A percentile compares a stretch with the other conserved stretches of the same genome.
These are phyloP conservation scores for Vaccinium darrowii DNA, from an alignment of 148 eudicot species.

Conservation along the genomic window DNA sequence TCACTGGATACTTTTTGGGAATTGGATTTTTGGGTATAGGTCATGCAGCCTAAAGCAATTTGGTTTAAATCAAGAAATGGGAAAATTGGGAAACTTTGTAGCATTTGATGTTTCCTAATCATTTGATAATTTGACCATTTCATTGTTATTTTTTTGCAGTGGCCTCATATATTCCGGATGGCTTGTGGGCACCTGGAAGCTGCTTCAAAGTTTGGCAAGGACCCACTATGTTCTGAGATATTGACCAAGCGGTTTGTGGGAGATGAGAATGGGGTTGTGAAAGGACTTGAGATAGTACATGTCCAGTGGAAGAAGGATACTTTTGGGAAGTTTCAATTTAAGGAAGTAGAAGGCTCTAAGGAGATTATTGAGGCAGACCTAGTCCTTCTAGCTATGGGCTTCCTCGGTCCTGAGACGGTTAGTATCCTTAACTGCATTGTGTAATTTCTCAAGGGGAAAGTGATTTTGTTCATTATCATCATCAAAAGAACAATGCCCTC, in stretches of 20 bases:
- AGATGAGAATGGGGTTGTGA: conserved; percentile 77
- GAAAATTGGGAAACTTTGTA: neutral
- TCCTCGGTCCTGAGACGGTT: conserved; percentile 96
- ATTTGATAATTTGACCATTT: neutral
- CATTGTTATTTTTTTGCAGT: conserved; percentile 37
- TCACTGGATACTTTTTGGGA: neutral
- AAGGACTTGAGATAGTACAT: conserved; percentile 79
- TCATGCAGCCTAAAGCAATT: neutral
- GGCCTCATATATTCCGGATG: conserved; percentile 97
- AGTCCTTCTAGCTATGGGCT: conserved; percentile 93
- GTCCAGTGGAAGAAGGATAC: conserved; percentile 95
- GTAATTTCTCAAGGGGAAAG: neutral
- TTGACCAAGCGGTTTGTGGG: conserved; percentile 86
- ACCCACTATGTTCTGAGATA: conserved; percentile 87
- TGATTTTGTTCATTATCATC: neutral
- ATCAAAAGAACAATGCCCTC: neutral
- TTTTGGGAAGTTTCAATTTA: conserved; percentile 71
- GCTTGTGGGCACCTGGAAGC: conserved; percentile 99
- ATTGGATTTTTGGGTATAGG: neutral
- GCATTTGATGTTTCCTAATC: neutral
- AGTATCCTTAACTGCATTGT: conserved; percentile 31
- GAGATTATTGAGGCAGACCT: conserved; percentile 84
- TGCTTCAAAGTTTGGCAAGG: conserved; percentile 83
- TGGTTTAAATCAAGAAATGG: neutral
- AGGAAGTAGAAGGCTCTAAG: conserved; percentile 81